Base-by-base conservation (phyloP, 75 land plant genomes). In the Picea sitchensis region DNA sequence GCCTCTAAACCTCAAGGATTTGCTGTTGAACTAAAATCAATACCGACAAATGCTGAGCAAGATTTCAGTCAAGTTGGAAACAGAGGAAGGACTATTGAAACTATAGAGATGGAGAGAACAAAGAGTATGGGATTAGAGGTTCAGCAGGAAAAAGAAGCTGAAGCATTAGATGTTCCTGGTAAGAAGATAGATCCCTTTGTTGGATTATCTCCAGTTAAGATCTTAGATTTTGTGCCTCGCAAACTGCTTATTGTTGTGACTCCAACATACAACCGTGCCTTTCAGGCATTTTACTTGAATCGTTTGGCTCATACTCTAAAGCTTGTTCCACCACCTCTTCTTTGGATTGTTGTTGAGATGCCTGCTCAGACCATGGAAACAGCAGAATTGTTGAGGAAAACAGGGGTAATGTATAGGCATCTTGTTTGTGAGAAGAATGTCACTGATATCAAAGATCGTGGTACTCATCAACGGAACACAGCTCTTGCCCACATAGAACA, bases 331-430 rank as follows among this genome's bases (percentile, higher is more conserved):
- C 87, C 90, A 32, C 98, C 97, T 61, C 72, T 94, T 14, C 73
- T 96, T 61, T 96, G 98, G 98, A 76, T 96, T 32, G 98, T 96
- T 60, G 98, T 96, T 26, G 98, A 96, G 69, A 87, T 84, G 90
- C 77, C 77, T 12, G 76, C 82, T 30, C 97, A 92, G 82, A 90
- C 98, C 72, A 32, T 81, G 14, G 98, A 94, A 81, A 94, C 98
- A 38, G 98, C 98, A 31, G 82, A 84, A 1, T 63, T 95, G 14
- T 76, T 95, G 71, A 85, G 91, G 87, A 84, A 78, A 58, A 90
- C 90, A 0, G 98, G 98, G 59, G 79, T 95, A 58, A 94, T 94
- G 97, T 94, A 94, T 56, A 81, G 98, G 80, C 98, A 96, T 83
- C 88, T 96, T 59, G 88, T 87, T 4, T 92, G 93, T 75, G 83